Evolutionary conservation across 768 basidiomycete genomes (phyloP).

Genomic region (Phlegmacium glaucopus): DNA sequence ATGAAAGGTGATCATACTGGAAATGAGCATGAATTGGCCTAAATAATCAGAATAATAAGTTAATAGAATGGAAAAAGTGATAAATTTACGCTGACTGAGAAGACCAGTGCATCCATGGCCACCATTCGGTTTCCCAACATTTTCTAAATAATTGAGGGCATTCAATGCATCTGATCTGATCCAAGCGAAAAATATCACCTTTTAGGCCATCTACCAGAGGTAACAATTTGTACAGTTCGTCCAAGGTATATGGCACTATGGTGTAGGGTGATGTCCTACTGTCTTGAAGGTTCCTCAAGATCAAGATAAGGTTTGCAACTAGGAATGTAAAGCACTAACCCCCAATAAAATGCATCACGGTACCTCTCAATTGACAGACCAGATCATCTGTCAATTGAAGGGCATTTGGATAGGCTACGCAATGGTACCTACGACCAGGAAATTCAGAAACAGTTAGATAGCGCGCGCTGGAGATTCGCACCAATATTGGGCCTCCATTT

Average conservation of each 20-base stretch:
- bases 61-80: background rate
- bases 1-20: background rate
- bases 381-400: conserved; percentile 19
- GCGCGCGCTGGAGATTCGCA: conserved; percentile 1
- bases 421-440: conserved; percentile 22
- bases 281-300: conserved; percentile 24
- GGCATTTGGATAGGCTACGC: conserved; percentile 32
- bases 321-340: conserved; percentile 17
- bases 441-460: background rate
- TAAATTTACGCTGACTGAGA: background rate
- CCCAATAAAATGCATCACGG: conserved; percentile 34
- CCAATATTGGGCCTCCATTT: conserved; percentile 42
- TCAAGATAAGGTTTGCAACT: background rate
- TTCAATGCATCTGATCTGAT: background rate
- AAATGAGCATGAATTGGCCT: background rate
- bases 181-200: conserved; percentile 20
- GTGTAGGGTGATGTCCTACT: conserved; percentile 35
- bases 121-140: background rate
- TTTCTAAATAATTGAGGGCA: background rate
- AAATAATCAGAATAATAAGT: background rate
- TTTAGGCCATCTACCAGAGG: conserved; percentile 30
- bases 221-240: conserved; percentile 36
- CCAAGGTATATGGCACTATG: conserved; percentile 32
- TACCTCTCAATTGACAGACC: conserved; percentile 34
- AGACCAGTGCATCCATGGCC: background rate